Percentiles rank a stretch among this genome's conserved stretches.
These are phyloP conservation scores for Monosporascus sp. DNA, from an alignment of 2,329 filamentous ascomycete genomes.

Conservation along the genomic window DNA sequence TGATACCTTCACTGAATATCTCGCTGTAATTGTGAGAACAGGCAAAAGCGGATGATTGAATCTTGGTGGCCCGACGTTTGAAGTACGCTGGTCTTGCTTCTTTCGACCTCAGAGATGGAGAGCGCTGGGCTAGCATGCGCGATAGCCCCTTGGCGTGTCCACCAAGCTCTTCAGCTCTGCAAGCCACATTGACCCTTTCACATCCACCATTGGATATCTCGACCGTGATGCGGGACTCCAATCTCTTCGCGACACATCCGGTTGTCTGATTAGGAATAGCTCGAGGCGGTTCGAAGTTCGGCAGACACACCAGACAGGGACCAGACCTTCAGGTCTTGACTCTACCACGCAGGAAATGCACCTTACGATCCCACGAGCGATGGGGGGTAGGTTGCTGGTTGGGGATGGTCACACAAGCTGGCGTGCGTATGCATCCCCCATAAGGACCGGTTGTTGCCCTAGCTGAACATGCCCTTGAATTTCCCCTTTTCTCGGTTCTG, in stretches of 20 bases:
- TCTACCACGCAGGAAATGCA: constrained; percentile 9
- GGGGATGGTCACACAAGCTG: background rate
- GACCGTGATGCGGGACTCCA: constrained; percentile 17
- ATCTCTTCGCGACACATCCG: constrained; percentile 15
- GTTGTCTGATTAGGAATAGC: constrained; percentile 16
- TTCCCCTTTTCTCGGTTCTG: background rate
- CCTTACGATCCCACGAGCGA: constrained; percentile 8
- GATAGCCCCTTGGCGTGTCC: constrained; percentile 20
- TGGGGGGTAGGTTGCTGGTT: constrained; percentile 3
- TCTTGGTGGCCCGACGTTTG: no score
- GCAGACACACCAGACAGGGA: constrained; percentile 1
- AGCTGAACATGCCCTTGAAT: background rate
- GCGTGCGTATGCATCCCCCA: background rate
- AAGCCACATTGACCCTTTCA: constrained; percentile 21
- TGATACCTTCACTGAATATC: no score
- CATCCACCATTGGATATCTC: constrained; percentile 19
- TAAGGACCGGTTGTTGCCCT: background rate
- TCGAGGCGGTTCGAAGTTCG: constrained; percentile 4
- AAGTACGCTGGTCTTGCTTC: no score
- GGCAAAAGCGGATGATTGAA: no score
- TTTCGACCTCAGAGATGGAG: background rate
- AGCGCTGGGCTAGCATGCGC: constrained; percentile 17
- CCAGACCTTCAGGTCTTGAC: constrained; percentile 1
- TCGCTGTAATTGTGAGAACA: no score
- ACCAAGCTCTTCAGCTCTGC: constrained; percentile 31